Percentiles rank a stretch among this genome's conserved stretches.
phyloP scores from a whole-genome alignment of 108 stramenopile genomes.

The Stephanodiscus minutulus region DNA sequence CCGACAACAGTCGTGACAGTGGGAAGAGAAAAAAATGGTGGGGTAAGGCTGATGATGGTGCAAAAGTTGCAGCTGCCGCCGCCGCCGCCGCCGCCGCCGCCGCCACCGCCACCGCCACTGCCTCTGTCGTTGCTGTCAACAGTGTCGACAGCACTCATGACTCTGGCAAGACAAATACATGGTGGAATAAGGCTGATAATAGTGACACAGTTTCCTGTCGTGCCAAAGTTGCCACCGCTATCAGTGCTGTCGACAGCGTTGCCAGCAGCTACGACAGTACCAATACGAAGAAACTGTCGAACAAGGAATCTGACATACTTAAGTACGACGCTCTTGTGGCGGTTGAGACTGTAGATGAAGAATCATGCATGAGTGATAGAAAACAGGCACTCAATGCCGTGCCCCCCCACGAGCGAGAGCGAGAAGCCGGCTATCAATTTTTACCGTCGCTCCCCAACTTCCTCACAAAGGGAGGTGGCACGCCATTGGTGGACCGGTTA shows the following conservation, averaged over 20 bases:
- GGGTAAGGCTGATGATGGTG: background rate
- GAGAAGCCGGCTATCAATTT: background rate
- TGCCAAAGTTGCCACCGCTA: background rate
- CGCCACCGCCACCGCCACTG: no score
- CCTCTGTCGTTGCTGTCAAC: background rate
- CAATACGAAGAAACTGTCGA: background rate
- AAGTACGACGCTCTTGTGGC: no score
- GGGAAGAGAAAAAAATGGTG: background rate
- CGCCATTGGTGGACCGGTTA: slow-evolving; percentile 2
- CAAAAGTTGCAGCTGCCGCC: no score
- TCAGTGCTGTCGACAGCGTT: background rate
- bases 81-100: no score
- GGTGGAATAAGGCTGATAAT: background rate
- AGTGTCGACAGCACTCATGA: background rate
- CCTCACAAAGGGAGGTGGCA: background rate
- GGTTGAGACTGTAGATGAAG: no score
- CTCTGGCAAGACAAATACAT: background rate
- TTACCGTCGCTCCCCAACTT: background rate
- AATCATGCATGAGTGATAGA: background rate
- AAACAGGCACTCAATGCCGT: background rate
- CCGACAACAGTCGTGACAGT: background rate
- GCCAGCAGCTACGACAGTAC: background rate
- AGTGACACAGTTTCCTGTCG: no score
- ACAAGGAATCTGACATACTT: background rate
- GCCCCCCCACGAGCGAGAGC: background rate